These are phyloP conservation scores for Euphorbia schlechtendalii DNA, from an alignment of 441 rosid species.

Conservation along the genomic window DNA sequence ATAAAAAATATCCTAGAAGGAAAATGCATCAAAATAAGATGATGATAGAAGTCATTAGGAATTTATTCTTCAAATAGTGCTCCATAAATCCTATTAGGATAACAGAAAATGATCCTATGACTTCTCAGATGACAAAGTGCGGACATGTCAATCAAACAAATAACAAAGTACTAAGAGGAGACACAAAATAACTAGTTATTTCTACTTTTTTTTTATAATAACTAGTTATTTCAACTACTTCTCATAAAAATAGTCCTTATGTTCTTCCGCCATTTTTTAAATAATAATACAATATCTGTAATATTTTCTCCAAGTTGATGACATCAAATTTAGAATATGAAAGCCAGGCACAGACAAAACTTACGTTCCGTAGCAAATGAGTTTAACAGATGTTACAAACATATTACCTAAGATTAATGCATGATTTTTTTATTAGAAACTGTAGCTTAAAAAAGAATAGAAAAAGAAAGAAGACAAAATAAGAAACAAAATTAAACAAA, in stretches of 20 bases:
- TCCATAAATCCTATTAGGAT: background rate
- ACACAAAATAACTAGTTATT: no score
- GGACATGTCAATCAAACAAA: no score
- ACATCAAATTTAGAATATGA: background rate
- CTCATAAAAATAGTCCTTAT: background rate
- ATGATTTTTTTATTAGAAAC: background rate
- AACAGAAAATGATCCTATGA: background rate
- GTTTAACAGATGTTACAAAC: background rate
- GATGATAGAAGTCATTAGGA: background rate
- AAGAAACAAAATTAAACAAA: no score
- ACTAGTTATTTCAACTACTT: background rate
- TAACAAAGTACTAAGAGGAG: no score
- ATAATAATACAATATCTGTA: background rate
- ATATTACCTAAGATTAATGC: background rate
- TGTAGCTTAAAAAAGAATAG: background rate
- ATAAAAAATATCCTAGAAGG: background rate
- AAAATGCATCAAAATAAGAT: constrained; percentile 11
- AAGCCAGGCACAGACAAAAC: background rate
- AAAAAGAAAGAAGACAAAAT: no score
- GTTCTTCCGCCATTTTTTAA: background rate
- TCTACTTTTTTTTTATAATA: no score
- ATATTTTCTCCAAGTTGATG: background rate
- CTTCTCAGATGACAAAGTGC: no score
- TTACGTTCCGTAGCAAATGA: background rate
- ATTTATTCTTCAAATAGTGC: background rate